Evolutionary conservation across 495 filamentous ascomycete species (phyloP).

Genomic region (Neurospora sp.): DNA sequence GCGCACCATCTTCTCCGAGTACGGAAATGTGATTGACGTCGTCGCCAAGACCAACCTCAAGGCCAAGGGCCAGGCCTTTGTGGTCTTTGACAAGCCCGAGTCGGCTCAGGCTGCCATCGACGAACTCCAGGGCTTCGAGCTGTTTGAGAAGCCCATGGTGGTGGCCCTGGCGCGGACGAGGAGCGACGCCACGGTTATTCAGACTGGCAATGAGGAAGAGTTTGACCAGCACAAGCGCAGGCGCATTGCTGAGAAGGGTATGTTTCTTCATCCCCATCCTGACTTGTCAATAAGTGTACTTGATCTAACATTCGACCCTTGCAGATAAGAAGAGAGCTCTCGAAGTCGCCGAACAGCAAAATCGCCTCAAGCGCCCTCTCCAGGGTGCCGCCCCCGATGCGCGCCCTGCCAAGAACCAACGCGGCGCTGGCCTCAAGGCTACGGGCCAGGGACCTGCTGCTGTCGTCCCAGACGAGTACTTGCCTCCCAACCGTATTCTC

Average conservation of each 20-base stretch:
- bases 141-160: conserved; percentile 89
- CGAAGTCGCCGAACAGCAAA: conserved; percentile 71
- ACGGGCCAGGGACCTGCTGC: conserved; percentile 56
- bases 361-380: conserved; percentile 68
- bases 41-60: conserved; percentile 87
- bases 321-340: conserved; percentile 86
- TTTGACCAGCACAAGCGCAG: conserved; percentile 82
- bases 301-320: background rate
- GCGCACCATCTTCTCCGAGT: conserved; percentile 74
- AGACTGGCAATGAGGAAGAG: conserved; percentile 62
- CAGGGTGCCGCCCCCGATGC: conserved; percentile 41
- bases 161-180: conserved; percentile 74
- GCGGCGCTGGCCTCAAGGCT: conserved; percentile 75
- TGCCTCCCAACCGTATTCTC: conserved; percentile 95
- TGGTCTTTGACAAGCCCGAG: conserved; percentile 78
- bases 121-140: conserved; percentile 84
- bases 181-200: conserved; percentile 79
- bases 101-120: conserved; percentile 73
- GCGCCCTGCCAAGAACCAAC: conserved; percentile 62
- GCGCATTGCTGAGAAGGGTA: conserved; percentile 86
- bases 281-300: background rate
- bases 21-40: conserved; percentile 83
- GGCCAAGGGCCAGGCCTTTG: conserved; percentile 91
- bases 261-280: conserved; percentile 8
- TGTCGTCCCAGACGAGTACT: conserved; percentile 90